These are phyloP conservation scores for Chrysochromulina parva DNA, from an alignment of 78 protist species.

Conservation along the genomic window DNA sequence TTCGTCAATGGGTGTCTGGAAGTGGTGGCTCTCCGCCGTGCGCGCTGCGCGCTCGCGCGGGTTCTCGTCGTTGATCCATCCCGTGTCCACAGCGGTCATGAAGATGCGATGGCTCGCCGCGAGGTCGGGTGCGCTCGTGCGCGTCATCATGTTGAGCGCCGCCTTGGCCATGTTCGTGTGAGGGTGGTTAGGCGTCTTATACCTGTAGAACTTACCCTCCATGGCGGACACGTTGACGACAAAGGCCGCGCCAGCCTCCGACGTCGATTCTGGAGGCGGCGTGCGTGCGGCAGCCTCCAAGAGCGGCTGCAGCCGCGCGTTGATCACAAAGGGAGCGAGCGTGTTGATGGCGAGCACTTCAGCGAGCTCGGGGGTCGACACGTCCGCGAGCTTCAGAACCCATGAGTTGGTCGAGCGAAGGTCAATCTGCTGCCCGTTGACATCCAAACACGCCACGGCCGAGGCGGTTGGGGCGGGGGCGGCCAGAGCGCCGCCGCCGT, in stretches of 20 bases:
- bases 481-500: no score
- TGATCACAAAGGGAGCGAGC: constrained; percentile 69
- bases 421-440: constrained; percentile 70
- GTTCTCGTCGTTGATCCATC: constrained; percentile 73
- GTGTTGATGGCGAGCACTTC: constrained; percentile 60
- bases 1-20: constrained; percentile 88
- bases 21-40: not conserved
- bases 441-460: not conserved
- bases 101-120: constrained; percentile 60
- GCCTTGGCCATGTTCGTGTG: constrained; percentile 97
- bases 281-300: constrained; percentile 32
- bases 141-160: constrained; percentile 92
- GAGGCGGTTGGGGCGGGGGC: no score
- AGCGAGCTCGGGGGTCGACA: constrained; percentile 50
- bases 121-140: constrained; percentile 75
- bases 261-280: no score
- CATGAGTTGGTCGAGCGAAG: constrained; percentile 39
- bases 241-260: not conserved
- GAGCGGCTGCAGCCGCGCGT: constrained; percentile 33
- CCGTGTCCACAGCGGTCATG: constrained; percentile 87
- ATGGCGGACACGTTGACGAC: constrained; percentile 91
- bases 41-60: constrained; percentile 4
- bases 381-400: constrained; percentile 33
- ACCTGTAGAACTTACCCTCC: constrained; percentile 80
- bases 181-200: constrained; percentile 84